phyloP scores from a whole-genome alignment of 805 yeast genomes.

The Barnettozyma populi region DNA sequence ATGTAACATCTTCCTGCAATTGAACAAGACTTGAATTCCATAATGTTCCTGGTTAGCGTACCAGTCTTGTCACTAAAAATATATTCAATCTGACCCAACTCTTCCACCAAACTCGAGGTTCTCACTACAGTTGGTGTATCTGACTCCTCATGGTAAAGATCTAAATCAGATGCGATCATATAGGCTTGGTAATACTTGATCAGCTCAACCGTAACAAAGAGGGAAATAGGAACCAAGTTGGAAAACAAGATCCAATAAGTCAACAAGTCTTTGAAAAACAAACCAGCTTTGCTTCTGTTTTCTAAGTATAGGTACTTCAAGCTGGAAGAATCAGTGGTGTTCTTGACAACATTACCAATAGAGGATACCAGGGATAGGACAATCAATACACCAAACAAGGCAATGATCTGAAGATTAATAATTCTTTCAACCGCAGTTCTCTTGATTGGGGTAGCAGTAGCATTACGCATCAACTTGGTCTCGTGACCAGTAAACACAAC shows the following conservation, averaged over 20 bases:
- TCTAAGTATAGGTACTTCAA: conserved; percentile 63
- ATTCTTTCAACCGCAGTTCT: conserved; percentile 95
- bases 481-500: conserved; percentile 98
- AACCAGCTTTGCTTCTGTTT: conserved; percentile 58
- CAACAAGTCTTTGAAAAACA: conserved; percentile 80
- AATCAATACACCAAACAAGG: conserved; percentile 75
- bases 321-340: conserved; percentile 44
- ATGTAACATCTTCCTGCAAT: conserved; percentile 91
- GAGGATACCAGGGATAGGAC: conserved; percentile 75
- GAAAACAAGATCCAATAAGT: conserved; percentile 97
- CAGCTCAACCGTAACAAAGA: conserved; percentile 93
- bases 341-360: conserved; percentile 77
- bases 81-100: conserved; percentile 93
- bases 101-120: conserved; percentile 94
- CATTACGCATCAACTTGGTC: conserved; percentile 96
- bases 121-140: conserved; percentile 95
- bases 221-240: conserved; percentile 93
- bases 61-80: conserved; percentile 98
- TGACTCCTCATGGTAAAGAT: conserved; percentile 78
- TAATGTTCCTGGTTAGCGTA: conserved; percentile 88
- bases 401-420: conserved; percentile 87
- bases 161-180: conserved; percentile 90
- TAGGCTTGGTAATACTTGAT: conserved; percentile 94
- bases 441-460: conserved; percentile 97
- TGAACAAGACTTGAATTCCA: conserved; percentile 93